Evolutionary conservation across 2,329 filamentous ascomycete genomes (phyloP).

Genomic region (Colletotrichum orbiculare): DNA sequence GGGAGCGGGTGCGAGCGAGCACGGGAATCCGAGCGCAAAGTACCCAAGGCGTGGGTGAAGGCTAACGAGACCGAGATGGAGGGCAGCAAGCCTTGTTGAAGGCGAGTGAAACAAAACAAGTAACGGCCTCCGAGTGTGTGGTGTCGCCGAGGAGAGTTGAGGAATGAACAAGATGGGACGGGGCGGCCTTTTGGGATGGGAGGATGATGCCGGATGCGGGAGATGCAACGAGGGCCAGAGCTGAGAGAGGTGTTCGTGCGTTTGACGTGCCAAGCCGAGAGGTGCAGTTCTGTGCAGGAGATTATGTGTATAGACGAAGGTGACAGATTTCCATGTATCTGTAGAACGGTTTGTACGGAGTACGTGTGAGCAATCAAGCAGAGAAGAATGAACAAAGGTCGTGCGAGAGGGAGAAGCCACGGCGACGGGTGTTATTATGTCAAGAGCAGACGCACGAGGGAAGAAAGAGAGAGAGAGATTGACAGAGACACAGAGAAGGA

Average conservation of each 20-base stretch:
- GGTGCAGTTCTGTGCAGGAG: background rate
- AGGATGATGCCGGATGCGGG: conserved; percentile 2
- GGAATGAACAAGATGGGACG: conserved; percentile 29
- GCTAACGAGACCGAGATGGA: conserved; percentile 4
- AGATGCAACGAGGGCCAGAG: conserved; percentile 5
- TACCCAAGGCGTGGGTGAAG: conserved; percentile 1
- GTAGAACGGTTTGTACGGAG: conserved; percentile 7
- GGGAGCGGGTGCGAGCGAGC: conserved; percentile 8
- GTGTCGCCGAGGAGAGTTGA: conserved; percentile 10
- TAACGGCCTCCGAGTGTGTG: conserved; percentile 23
- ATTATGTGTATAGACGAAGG: background rate
- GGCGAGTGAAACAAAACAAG: conserved; percentile 36
- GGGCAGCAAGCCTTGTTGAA: conserved; percentile 20
- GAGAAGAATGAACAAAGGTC: background rate
- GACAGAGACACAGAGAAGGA: too few species aligned
- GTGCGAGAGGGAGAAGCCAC: background rate
- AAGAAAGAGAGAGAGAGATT: background rate
- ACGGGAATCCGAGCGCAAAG: conserved; percentile 18
- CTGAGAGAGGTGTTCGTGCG: conserved; percentile 10
- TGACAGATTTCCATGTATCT: background rate
- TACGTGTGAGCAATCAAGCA: conserved; percentile 8
- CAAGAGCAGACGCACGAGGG: conserved; percentile 2
- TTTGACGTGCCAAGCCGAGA: conserved; percentile 33
- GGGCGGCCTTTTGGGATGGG: conserved; percentile 6
- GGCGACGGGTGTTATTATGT: conserved; percentile 6